Base-by-base conservation (phyloP, 2,329 filamentous ascomycete species). In the Seiridium cupressi region DNA sequence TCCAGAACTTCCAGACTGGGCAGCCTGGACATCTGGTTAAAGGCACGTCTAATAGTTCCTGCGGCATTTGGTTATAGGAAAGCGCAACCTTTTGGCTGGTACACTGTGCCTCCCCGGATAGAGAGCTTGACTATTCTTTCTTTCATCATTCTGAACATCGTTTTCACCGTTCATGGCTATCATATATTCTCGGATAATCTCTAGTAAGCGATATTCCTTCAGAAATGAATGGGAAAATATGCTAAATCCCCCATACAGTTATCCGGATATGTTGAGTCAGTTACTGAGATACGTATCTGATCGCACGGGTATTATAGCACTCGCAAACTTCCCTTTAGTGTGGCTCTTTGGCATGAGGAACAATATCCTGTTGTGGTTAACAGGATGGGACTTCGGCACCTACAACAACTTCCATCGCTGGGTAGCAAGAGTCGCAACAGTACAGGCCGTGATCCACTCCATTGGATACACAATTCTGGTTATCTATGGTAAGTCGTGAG, bases 271-370 rank as follows among this genome's bases (percentile, higher is more conserved):
- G 0, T 68, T 67, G 2, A 70, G 68, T 4, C 79, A 81, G 60
- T 51, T 73, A 0, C 74, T 77, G 46, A 83, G 86, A 1, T 89
- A 87, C 59, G 76, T 86, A 0, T 83, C 85, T 0, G 86, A 89
- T 62, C 81, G 88, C 8, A 87, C 86, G 0, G 87, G 88, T 0
- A 82, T 88, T 38, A 78, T 91, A 32, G 83, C 85, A 0, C 84
- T 87, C 64, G 84, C 83, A 3, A 89, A 89, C 63, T 79, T 90
- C 5, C 85, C 86, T 0, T 66, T 89, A 2, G 74, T 90, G 0
- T 90, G 87, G 86, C 71, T 90, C 0, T 90, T 91, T 64, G 84
- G 83, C 0, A 84, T 85, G 68, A 78, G 89, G 8, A 91, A 91
- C 62, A 89, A 91, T 56, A 67, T 87, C 0, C 78, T 90, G 13